Evolutionary conservation across 2,329 filamentous ascomycete genomes (phyloP).

Genomic region (Aureobasidium sp.): DNA sequence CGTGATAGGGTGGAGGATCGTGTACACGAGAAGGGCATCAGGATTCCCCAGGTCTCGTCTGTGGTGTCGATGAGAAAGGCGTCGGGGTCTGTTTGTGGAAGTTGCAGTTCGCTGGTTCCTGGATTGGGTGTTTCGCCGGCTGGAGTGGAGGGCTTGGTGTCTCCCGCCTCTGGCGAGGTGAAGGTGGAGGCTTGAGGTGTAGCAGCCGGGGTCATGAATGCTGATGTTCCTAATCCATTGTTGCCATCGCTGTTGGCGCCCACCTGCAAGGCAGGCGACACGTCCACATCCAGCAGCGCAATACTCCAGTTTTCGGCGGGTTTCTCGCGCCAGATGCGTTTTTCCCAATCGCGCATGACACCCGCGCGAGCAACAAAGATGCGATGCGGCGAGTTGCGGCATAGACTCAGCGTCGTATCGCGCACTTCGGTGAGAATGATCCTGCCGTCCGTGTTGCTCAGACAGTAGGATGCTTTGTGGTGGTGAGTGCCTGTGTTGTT

Average conservation of each 20-base stretch:
- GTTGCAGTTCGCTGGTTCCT: constrained; percentile 25
- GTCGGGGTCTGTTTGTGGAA: constrained; percentile 49
- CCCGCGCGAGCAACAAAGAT: constrained; percentile 68
- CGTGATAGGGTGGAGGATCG: constrained; percentile 28
- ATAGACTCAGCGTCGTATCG: constrained; percentile 67
- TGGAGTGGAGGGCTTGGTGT: constrained; percentile 24
- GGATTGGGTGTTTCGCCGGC: constrained; percentile 32
- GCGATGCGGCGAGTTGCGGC: constrained; percentile 66
- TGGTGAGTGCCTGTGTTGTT: constrained; percentile 70
- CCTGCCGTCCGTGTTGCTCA: constrained; percentile 42
- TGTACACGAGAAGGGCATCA: constrained; percentile 50
- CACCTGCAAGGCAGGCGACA: constrained; percentile 39
- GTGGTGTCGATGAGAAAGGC: constrained; percentile 63
- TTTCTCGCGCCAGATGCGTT: constrained; percentile 7
- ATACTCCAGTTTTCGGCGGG: constrained; percentile 26
- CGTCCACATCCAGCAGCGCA: constrained; percentile 23
- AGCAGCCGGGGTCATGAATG: constrained; percentile 54
- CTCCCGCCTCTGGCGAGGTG: constrained; percentile 24
- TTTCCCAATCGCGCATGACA: constrained; percentile 15
- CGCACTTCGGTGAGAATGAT: constrained; percentile 47
- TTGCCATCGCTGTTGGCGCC: constrained; percentile 43
- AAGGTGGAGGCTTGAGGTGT: constrained; percentile 45
- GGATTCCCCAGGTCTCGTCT: constrained; percentile 69
- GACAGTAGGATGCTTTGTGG: constrained; percentile 65
- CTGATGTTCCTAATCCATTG: constrained; percentile 7